Evolutionary conservation across 2,329 filamentous ascomycete species (phyloP), one percentile per base, ranked within the genome.

Genomic region (Claviceps sorghi): DNA sequence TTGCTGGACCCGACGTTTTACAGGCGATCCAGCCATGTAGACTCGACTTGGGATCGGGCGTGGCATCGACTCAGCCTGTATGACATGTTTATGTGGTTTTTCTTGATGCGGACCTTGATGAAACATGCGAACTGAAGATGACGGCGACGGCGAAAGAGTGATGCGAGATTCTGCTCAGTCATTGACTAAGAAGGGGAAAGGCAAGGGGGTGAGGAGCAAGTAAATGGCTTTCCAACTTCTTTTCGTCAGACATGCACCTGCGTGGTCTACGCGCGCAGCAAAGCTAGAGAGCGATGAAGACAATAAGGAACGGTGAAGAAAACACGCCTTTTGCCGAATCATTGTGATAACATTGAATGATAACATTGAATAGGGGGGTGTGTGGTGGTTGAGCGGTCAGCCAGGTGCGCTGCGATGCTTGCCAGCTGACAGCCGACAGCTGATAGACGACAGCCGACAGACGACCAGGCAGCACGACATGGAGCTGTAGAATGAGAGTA

Each of bases 1-100:
- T 45, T 71, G 66, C 21, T 68, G 64, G 19, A 57, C 52, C 21
- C 59, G 58, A 2, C 64, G 62, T 50, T 67, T 65, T 41, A 59
- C 63, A 4, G 65, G 66, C 4, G 72, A 69, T 29, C 19, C 22
- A 17, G 32, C 26, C 45, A 15, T 36, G 30, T 2, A 63, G 60
- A 2, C 69, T 68, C 19, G 45, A 47, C 62, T 63, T 41, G 68
- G 60, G 5, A 17, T 36, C 15, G 30, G 36, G 22, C 40, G 36
- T 30, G 38, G 10, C 26, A n/a, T 42, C 13, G 34, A 15, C 34
- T 13, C 34, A 22, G 44, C 43, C 42, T 47, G 43, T 34, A 17
- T 22, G 19, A 30, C 11, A 41, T 47, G 17, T 19, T 21, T 3
- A 40, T 19, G 32, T 17, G 21, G 6, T 41, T 22, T 15, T 19